Evolutionary conservation across 139 green algal genomes (phyloP).

Genomic region (Tetradesmus obliquus): DNA sequence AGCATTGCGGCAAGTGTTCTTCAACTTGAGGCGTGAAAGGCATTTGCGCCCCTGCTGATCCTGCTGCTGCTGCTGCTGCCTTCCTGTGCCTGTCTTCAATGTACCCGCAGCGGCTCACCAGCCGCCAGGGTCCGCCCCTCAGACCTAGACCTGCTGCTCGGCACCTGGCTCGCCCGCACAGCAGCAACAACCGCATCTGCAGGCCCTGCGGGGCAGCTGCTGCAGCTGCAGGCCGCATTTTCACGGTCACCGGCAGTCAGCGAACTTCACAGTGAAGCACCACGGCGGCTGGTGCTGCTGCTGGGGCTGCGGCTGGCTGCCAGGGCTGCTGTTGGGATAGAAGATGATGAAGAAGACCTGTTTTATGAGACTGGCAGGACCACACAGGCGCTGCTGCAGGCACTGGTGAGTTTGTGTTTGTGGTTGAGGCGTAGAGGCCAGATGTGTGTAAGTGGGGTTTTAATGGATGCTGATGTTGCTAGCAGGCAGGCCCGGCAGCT

Average conservation of each 20-base stretch:
- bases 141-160: background rate
- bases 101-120: background rate
- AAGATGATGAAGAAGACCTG: slow-evolving; percentile 61
- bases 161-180: slow-evolving; percentile 18
- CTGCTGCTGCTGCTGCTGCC: background rate
- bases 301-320: slow-evolving; percentile 36
- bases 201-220: background rate
- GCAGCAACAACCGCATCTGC: background rate
- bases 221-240: slow-evolving; percentile 7
- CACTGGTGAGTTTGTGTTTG: slow-evolving; percentile 29
- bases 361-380: slow-evolving; percentile 57
- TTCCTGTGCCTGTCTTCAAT: background rate
- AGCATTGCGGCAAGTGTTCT: no score
- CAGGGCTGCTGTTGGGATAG: slow-evolving; percentile 23
- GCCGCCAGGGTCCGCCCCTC: background rate
- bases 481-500: no score
- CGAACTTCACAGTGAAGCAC: background rate
- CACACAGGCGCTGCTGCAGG: slow-evolving; percentile 43
- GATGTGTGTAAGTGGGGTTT: no score
- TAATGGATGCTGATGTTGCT: no score
- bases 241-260: background rate
- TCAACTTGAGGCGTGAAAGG: no score
- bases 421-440: background rate
- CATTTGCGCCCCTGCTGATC: background rate
- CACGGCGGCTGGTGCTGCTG: slow-evolving; percentile 38